A percentile compares a stretch with the other conserved stretches of the same genome.
These are phyloP conservation scores for Ceratocystis harringtonii DNA, from an alignment of 2,329 filamentous ascomycete genomes.

Conservation along the genomic window DNA sequence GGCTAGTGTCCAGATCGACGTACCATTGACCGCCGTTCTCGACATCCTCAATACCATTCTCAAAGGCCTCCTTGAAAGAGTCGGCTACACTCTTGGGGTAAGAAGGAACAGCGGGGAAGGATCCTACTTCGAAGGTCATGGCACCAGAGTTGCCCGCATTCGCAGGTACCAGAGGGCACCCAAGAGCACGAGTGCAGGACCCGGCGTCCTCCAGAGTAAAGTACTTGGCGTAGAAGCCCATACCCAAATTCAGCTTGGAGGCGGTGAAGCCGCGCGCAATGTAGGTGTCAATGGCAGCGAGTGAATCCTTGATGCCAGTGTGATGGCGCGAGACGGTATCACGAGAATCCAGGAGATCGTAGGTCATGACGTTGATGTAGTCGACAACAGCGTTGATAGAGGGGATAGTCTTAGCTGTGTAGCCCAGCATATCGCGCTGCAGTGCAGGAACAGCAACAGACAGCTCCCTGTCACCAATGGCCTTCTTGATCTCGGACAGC, in stretches of 20 bases:
- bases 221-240: constrained; percentile 53
- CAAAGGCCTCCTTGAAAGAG: constrained; percentile 43
- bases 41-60: constrained; percentile 40
- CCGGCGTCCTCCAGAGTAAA: constrained; percentile 34
- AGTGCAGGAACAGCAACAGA: constrained; percentile 55
- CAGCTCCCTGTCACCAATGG: constrained; percentile 40
- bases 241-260: constrained; percentile 43
- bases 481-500: constrained; percentile 40
- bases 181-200: constrained; percentile 30
- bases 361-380: constrained; percentile 54
- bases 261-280: constrained; percentile 37
- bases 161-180: constrained; percentile 40
- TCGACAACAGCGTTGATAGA: constrained; percentile 46
- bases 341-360: constrained; percentile 56
- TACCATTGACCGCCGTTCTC: constrained; percentile 50
- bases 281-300: constrained; percentile 43
- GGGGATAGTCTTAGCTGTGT: constrained; percentile 41
- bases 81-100: background rate
- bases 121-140: background rate
- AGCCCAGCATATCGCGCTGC: constrained; percentile 51
- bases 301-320: constrained; percentile 41
- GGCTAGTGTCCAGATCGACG: constrained; percentile 41
- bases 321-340: constrained; percentile 50
- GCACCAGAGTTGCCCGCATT: background rate
- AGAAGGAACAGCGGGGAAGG: background rate